Base-by-base conservation (phyloP, 2,329 filamentous ascomycete genomes). In the Xylaria sp. region DNA sequence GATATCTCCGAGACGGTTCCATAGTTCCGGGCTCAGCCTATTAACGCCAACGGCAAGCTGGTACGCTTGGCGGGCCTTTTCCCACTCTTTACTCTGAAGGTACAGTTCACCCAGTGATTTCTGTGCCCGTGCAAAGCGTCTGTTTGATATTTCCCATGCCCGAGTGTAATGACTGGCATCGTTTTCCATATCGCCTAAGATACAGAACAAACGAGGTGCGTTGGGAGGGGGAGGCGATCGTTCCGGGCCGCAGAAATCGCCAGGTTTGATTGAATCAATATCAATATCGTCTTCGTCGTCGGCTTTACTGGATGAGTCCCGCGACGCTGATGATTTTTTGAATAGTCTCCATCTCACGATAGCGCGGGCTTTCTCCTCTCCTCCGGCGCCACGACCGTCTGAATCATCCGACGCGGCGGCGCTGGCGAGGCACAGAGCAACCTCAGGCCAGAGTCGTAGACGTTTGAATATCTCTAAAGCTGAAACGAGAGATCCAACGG, bases 381-480 rank as follows among this genome's bases (percentile, higher is more conserved):
- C 87, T 6, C 86, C 86, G 26, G 81, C 82, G 1, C 87, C 87
- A 5, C 87, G 81, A 1, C 81, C 88, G 60, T 81, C 82, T 66
- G 84, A 82, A 60, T 89, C 87, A 4, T 90, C 92, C 0, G 89
- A 85, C 60, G 81, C 83, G 23, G 82, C 87, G 54, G 79, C 84
- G 77, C 81, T 85, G 13, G 93, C 94, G 75, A 93, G 91, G 79
- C 96, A 99, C 1, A 99, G 85, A 0, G 96, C 95, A 4, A 94
- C 93, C 81, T 99, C 96, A 1, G 96, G 93, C 94, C 96, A 98
- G 79, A 98, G 90, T 65, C 94, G 90, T 20, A 99, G 83, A 3
- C 96, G 88, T 81, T 97, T 94, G 81, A 98, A 99, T 69, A 99
- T 98, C 69, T 97, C 96, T 1, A 99, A 86, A 0, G 96, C 96